Evolutionary conservation across 257 asterid genomes (phyloP), one percentile per base, ranked within the genome.

Genomic region (Cordia subcordata): DNA sequence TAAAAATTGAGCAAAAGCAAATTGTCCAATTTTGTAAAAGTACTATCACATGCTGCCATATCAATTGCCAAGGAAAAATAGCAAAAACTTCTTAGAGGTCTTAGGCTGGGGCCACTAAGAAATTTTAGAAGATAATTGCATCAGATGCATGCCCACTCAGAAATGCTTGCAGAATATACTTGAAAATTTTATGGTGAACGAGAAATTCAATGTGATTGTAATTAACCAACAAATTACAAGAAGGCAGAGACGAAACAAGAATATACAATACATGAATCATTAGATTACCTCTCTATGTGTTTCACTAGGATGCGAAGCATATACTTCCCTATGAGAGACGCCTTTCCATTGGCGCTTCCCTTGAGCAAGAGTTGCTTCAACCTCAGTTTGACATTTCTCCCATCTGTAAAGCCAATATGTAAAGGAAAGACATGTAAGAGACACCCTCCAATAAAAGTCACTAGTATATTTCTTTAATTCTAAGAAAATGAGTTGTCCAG

Each of bases 301-400:
- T 71, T 80, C 96, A 72, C 35, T 78, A n/a, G 78, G 74, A 67
- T 79, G 90, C 69, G 83, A 57, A 23, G 84, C 83, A 75, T 84
- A 92, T 55, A 89, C 91, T 78, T 92, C 99, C 72, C 94, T 74
- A 79, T 88, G 88, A 61, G 96, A 82, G 75, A 92, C 83, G 40
- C 95, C 86, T 79, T 92, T 88, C 65, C 96, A 75, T 65, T 79
- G 96, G 76, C 99, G 96, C 75, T 92, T 92, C 40, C 99, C 99
- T 46, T 96, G 95, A 56, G 96, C 99, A 78, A 92, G 99, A 66
- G 87, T 87, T 68, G 96, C 96, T 77, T 88, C 95, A 84, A 84
- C 96, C 83, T 86, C 99, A 32, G 63, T 81, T 61, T 84, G 96
- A 75, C 81, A 81, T 55, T 66, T 92, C 80, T 86, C 94, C 99